phyloP scores from a whole-genome alignment of 768 basidiomycete species.

The Termitomyces sp. region DNA sequence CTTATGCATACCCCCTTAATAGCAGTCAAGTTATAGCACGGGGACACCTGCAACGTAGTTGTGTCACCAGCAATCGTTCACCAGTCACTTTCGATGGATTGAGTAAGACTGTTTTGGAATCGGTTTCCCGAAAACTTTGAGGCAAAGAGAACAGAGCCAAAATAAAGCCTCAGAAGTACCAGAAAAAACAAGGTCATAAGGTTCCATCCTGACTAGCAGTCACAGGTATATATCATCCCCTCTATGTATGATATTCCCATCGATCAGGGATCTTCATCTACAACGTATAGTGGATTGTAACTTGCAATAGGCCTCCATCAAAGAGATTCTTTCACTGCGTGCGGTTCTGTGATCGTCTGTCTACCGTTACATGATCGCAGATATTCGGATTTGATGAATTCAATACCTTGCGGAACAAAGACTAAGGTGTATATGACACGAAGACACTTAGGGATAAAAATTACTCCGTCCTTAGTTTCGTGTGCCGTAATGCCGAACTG shows the following conservation, averaged over 20 bases:
- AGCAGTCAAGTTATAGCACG: background rate
- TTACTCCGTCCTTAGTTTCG: too few species aligned
- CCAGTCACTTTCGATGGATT: conserved; percentile 1
- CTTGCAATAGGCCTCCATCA: background rate
- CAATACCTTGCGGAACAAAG: too few species aligned
- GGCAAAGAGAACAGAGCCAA: background rate
- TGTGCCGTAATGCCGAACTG: conserved; percentile 8
- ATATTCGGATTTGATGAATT: too few species aligned
- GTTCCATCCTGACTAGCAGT: background rate
- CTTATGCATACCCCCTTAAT: conserved; percentile 10
- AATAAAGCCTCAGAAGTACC: background rate
- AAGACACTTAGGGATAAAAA: too few species aligned
- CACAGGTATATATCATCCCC: background rate
- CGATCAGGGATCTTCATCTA: too few species aligned
- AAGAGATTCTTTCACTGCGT: too few species aligned
- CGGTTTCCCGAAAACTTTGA: conserved; percentile 8
- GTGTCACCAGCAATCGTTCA: background rate
- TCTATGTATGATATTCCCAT: background rate
- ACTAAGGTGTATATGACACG: too few species aligned
- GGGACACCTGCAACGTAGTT: background rate
- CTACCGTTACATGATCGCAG: too few species aligned
- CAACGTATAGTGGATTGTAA: background rate
- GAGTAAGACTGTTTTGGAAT: conserved; percentile 3
- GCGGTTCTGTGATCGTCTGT: too few species aligned
- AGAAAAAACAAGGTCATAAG: background rate